These are phyloP conservation scores for Tylopilus rubrobrunneus DNA, from an alignment of 768 basidiomycete species.

Conservation along the genomic window DNA sequence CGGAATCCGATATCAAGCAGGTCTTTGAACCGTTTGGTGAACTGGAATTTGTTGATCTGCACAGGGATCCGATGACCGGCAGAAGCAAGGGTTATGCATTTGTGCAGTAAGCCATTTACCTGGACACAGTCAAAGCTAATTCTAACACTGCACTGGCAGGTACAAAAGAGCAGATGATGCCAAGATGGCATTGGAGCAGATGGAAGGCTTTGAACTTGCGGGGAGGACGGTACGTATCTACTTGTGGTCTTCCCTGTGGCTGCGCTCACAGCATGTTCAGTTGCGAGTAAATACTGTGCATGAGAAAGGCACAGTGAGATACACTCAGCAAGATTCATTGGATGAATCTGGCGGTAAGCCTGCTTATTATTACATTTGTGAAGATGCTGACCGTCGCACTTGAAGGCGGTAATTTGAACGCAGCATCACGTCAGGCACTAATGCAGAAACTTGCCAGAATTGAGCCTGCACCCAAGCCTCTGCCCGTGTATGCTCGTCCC, in stretches of 20 bases:
- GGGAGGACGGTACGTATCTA: conserved; percentile 70
- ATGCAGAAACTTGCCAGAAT: conserved; percentile 99
- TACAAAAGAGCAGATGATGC: conserved; percentile 92
- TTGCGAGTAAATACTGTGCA: conserved; percentile 90
- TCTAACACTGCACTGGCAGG: conserved; percentile 36
- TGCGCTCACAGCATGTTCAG: conserved; percentile 34
- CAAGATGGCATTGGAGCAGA: conserved; percentile 94
- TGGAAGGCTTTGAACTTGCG: conserved; percentile 98
- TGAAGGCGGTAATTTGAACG: conserved; percentile 94
- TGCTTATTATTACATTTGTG: background rate
- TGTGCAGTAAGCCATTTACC: conserved; percentile 67
- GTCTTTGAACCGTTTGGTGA: conserved; percentile 99
- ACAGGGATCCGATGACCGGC: conserved; percentile 90
- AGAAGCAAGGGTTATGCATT: conserved; percentile 98
- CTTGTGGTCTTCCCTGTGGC: conserved; percentile 10
- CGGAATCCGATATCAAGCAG: conserved; percentile 96
- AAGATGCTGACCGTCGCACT: conserved; percentile 6
- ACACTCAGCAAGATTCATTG: conserved; percentile 73
- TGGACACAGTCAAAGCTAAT: background rate
- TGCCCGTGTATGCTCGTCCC: conserved; percentile 52
- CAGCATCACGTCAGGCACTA: conserved; percentile 96
- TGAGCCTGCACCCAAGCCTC: conserved; percentile 58
- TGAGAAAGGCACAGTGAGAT: conserved; percentile 78
- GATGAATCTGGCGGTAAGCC: conserved; percentile 84
- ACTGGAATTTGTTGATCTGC: conserved; percentile 97